Percentiles rank a stretch among this genome's conserved stretches.
phyloP scores from a whole-genome alignment of 768 basidiomycete genomes.

The Boletus patriciae region DNA sequence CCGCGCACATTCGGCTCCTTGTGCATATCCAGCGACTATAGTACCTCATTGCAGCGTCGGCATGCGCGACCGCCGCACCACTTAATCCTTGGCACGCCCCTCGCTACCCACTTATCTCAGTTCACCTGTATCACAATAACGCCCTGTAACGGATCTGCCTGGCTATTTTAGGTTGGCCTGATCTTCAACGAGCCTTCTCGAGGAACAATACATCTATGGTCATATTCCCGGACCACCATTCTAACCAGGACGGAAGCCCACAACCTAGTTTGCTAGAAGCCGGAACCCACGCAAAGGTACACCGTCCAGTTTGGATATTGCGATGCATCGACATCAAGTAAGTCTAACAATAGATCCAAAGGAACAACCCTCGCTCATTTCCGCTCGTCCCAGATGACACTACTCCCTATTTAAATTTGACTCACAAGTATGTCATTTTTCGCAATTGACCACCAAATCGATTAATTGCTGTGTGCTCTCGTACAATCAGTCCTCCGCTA shows the following conservation, averaged over 20 bases:
- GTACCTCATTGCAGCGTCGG: conserved; percentile 6
- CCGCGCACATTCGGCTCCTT: conserved; percentile 8
- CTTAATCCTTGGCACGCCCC: neutral
- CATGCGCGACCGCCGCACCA: neutral
- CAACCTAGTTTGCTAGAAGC: neutral
- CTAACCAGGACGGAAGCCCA: neutral
- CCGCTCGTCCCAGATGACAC: neutral
- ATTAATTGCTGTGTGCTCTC: neutral
- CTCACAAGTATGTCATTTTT: neutral
- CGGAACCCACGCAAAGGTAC: neutral
- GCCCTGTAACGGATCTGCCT: neutral
- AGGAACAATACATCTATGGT: neutral
- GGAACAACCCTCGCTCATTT: neutral
- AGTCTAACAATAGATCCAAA: neutral
- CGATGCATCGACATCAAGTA: neutral
- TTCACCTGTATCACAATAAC: neutral
- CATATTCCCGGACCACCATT: neutral
- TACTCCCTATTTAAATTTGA: neutral
- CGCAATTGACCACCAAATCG: conserved; percentile 1
- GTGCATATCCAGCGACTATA: neutral
- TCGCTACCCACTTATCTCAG: neutral
- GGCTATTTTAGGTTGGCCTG: neutral
- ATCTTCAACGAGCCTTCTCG: neutral
- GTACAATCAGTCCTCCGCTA: neutral
- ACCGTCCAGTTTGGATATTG: neutral